A percentile compares a stretch with the other conserved stretches of the same genome.
Evolutionary conservation across 2,329 filamentous ascomycete species (phyloP).

Genomic region (Fusarium palustre): DNA sequence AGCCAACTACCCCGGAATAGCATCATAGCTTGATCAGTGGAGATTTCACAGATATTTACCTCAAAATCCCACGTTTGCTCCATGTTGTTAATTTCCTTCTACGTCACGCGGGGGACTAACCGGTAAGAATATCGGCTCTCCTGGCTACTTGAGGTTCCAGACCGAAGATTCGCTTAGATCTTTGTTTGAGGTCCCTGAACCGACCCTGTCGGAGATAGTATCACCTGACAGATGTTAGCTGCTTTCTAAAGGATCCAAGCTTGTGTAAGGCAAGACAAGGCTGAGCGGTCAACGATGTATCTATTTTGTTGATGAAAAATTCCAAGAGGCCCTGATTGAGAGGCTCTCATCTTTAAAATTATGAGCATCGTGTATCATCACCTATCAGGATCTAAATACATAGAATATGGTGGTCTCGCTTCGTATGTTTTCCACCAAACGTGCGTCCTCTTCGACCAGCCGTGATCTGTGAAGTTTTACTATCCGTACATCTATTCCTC

Average conservation of each 20-base stretch:
- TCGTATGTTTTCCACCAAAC: conserved; percentile 14
- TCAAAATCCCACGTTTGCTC: conserved; percentile 35
- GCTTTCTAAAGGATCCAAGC: neutral
- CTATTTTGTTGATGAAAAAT: neutral
- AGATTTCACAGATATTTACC: conserved; percentile 23
- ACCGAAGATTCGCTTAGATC: conserved; percentile 6
- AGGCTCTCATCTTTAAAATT: neutral
- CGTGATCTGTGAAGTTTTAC: neutral
- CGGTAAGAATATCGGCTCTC: conserved; percentile 16
- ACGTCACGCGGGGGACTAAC: conserved; percentile 42
- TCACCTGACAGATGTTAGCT: neutral
- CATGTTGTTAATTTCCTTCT: conserved; percentile 32
- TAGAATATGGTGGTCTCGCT: neutral
- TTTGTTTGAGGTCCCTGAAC: neutral
- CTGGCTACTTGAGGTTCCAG: conserved; percentile 12
- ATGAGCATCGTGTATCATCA: neutral
- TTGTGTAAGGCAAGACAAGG: neutral
- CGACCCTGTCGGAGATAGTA: conserved; percentile 2
- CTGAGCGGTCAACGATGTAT: neutral
- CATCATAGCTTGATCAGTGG: conserved; percentile 38
- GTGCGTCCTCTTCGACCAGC: neutral
- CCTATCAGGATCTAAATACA: conserved; percentile 2
- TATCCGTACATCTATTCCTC: neutral
- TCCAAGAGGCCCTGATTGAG: neutral
- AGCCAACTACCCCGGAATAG: conserved; percentile 25